Evolutionary conservation across 2,329 filamentous ascomycete species (phyloP), one percentile per base, ranked within the genome.

Genomic region (Ophiobolus disseminans): DNA sequence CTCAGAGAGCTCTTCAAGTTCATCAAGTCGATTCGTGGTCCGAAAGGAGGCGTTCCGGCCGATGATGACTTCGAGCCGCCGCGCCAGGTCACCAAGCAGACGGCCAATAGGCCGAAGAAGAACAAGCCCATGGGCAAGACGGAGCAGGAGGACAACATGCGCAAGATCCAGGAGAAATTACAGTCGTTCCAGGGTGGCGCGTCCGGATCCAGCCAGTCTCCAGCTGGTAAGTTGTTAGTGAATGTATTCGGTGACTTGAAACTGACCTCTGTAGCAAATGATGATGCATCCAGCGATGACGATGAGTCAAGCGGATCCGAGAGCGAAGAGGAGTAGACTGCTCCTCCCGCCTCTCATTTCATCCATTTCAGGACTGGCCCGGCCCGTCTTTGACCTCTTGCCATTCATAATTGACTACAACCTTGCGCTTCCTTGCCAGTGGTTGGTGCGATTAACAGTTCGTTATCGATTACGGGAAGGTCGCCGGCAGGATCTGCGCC

Each of bases 111-210:
- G 73, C 81, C 82, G 43, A 86, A 86, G 76, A 88, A 88, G 79
- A 88, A 89, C 72, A 89, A 89, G 78, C 87, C 87, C 1, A 90
- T 90, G 87, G 86, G 84, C 73, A 87, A 87, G 73, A 75, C 77
- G 25, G 86, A 89, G 72, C 87, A 90, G 73, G 86, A 88, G 65
- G 79, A 82, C 32, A 86, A 83, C 57, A 87, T 90, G 62, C 78
- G 82, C 57, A 78, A 84, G 67, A 78, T 89, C 19, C 80, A 83
- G 57, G 80, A 83, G 66, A 80, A 85, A 55, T 78, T 86, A 58
- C 58, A 70, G 48, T 65, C 63, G 42, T 75, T 75, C 63, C 62
- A 62, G 40, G 63, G 65, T 40, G 62, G 58, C 38, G 78, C 57
- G 22, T 74, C 57, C 69, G 78, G 52, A 76, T 79, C 65, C 72